Base-by-base conservation (phyloP, 805 yeast species). In the Lachancea sp. region DNA sequence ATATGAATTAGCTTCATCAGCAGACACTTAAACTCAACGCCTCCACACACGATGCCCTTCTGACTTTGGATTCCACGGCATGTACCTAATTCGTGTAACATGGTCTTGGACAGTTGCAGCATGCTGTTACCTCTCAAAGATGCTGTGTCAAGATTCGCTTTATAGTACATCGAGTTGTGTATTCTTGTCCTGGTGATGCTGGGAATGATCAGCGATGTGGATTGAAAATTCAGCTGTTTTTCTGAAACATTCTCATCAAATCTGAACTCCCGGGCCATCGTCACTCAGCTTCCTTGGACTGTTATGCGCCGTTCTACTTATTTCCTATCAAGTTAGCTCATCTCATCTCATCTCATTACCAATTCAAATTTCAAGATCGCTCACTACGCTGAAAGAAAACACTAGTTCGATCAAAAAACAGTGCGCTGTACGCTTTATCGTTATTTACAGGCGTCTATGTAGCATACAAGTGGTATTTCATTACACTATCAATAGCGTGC, bases 1-100 rank as follows among this genome's bases (percentile, higher is more conserved):
- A 93, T 63, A 61, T 91, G 95, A 3, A 90, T 69, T 47, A 91
- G 60, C 51, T 91, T 79, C 56, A 87, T 77, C 29, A 88, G 62
- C 37, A 95, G 71, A 57, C 95, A 81, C n/a, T 58, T 60, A 35
- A 63, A 63, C 34, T 61, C 65, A 1, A 57, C 53, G 8, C 68
- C 67, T 34, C 68, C 68, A 22, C 60, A 41, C 17, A 57, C 51
- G 43, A 54, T 38, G 2, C 41, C 45, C 33, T 46, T 46, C 17
- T 54, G 53, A 1, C 48, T 35, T 7, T 56, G 42, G 4, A 40
- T 38, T 18, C 44, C 53, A 18, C 48, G 44, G 11, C 57, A 25
- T 1, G 61, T 49, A 0, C 67, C 67, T 6, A 63, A 29, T 38
- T 61, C 64, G 29, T 60, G 38, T 1, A 63, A 42, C 1, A 62